phyloP scores from a whole-genome alignment of 1,284 basidiomycete genomes.

The Pseudozyma sp. region DNA sequence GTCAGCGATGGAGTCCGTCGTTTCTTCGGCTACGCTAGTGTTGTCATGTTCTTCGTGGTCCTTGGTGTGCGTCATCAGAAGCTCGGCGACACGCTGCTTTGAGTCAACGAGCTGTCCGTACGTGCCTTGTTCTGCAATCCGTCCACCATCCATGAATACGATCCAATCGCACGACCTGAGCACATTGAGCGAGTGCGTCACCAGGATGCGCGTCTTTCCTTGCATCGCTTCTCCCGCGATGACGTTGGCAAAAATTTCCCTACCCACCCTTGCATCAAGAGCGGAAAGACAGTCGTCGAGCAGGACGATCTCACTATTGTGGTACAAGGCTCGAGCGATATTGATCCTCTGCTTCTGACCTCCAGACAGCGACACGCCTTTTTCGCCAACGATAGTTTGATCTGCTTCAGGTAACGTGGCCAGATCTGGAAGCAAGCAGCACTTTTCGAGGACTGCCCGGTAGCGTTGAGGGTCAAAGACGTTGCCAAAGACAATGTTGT shows the following conservation, averaged over 20 bases:
- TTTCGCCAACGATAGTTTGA: slow-evolving; percentile 90
- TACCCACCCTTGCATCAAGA: slow-evolving; percentile 84
- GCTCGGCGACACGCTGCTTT: slow-evolving; percentile 74
- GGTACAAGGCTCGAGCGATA: slow-evolving; percentile 87
- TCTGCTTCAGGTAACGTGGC: slow-evolving; percentile 76
- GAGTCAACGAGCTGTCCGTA: slow-evolving; percentile 80
- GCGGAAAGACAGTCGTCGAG: slow-evolving; percentile 78
- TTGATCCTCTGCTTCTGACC: slow-evolving; percentile 69
- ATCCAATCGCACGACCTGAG: slow-evolving; percentile 28
- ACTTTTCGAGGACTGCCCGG: slow-evolving; percentile 1
- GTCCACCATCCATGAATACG: slow-evolving; percentile 33
- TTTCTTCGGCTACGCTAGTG: slow-evolving; percentile 50
- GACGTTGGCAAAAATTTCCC: slow-evolving; percentile 72
- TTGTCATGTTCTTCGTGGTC: slow-evolving; percentile 62
- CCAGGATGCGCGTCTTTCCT: slow-evolving; percentile 33
- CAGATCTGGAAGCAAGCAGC: slow-evolving; percentile 4
- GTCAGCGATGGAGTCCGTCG: background rate
- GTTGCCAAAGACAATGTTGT: slow-evolving; percentile 80
- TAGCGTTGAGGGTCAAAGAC: slow-evolving; percentile 76
- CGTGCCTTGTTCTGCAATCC: slow-evolving; percentile 72
- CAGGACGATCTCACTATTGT: slow-evolving; percentile 82
- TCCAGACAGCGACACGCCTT: slow-evolving; percentile 80
- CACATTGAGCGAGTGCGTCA: slow-evolving; percentile 42
- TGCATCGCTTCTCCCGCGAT: slow-evolving; percentile 19
- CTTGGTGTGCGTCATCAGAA: slow-evolving; percentile 6